Evolutionary conservation across 2,329 filamentous ascomycete species (phyloP), one percentile per base, ranked within the genome.

Genomic region (Celoporthe dispersa): DNA sequence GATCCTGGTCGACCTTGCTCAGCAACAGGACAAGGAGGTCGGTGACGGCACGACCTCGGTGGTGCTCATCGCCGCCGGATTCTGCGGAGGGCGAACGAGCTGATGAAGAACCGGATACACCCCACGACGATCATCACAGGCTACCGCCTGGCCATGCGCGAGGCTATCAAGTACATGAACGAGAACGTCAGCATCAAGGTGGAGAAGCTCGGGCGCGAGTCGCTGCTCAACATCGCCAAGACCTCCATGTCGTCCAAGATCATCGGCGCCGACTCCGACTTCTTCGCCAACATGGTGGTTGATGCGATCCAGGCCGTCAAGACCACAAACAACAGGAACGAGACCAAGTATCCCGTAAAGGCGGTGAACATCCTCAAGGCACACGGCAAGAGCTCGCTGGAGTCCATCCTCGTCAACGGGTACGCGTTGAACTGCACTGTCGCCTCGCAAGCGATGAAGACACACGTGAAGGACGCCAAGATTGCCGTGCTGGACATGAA

Each of bases 171-270:
- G 84, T 99, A 98, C 84, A 97, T 99, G 91, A 95, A 94, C 83
- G 96, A 99, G 83, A 97, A 98, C 81, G 92, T 99, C 81, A 95
- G 93, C 86, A 93, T 94, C 77, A 97, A 97, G 84, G 95, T 98
- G 69, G 95, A 98, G 78, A 90, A 91, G 71, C 88, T 99, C 68
- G 94, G 94, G 71, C 91, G 93, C 72, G 96, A 98, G 73, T 96
- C 93, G 71, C 88, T 99, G 75, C 81, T 98, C 78, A 98, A 90
- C 83, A 98, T 99, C 79, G 96, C 96, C 73, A 98, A 95, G 86
- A 99, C 96, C 28, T 98, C 94, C 78, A 99, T 99, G 95, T 98
- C 94, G 67, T 97, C 93, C 86, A 99, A 99, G 85, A 97, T 99
- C 78, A 98, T 99, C 80, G 96, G 96, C 70, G 85, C 92, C 69